Evolutionary conservation across 768 basidiomycete genomes (phyloP), one percentile per base, ranked within the genome.

Genomic region (Podaxis sp.): DNA sequence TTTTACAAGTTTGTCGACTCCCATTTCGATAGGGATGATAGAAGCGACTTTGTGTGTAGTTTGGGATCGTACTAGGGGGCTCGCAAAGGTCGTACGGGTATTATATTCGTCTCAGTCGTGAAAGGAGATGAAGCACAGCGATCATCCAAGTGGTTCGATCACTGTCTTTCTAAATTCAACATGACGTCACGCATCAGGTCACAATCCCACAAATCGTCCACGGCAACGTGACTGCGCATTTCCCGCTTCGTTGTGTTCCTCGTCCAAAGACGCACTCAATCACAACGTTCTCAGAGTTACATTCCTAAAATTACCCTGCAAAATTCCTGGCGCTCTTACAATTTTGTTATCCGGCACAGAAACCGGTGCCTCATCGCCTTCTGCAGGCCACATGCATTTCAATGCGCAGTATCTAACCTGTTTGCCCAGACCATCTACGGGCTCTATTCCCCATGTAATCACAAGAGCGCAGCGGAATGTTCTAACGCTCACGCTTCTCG

Each of bases 61-160:
- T 26, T n/a, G 42, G 24, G 38, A 39, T 54, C 46, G 63, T 52
- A 52, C 24, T 39, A 19, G 42, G 56, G 40, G 38, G 28, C 3
- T 53, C 38, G 59, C 36, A 15, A 44, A 61, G 24, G 57, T 52
- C 40, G 44, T 49, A 3, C 22, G 46, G 42, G 15, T 58, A 49
- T 58, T 61, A 61, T 61, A 61, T 19, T 44, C 59, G 59, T 61
- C 44, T 52, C 54, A 42, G 59, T 40, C 52, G 59, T 46, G 59
- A 61, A 61, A 61, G 59, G 59, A 61, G 59, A 26, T 58, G 57
- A 33, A 38, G 24, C n/a, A 24, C 54, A 15, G 54, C 13, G 22
- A 36, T 38, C 33, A 3, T 36, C 30, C 6, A 39, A 22, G 54
- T 56, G 54, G 54, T 56, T 42, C 54, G 54, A 56, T 56, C 54